Base-by-base conservation (phyloP, 2,329 filamentous ascomycete species). In the Ceratocystis alfenasii region DNA sequence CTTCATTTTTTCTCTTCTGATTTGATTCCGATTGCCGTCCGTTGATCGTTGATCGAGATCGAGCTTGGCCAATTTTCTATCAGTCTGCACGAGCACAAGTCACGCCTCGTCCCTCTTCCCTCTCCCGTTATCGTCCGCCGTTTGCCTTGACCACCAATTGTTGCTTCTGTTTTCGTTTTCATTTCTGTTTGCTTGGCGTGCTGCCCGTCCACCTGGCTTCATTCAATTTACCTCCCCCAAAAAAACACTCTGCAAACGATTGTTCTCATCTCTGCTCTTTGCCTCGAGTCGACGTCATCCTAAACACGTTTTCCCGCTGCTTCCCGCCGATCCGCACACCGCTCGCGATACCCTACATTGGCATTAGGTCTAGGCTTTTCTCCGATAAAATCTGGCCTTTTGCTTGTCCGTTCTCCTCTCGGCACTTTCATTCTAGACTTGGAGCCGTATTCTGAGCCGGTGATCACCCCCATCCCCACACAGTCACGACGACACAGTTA, bases 1-100 rank as follows among this genome's bases (percentile, higher is more conserved):
- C 25, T 36, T 64, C 41, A 59, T 65, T 48, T 8, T 60, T 59
- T 30, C 50, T 67, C 46, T 63, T 59, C 62, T 48, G n/a, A 17
- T 48, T 48, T 25, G 8, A 36, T 36, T 53, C 46, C 44, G 46
- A 30, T 63, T 48, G 62, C 62, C 62, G 46, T 63, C 62, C 62
- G 62, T 63, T 63, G 55, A 59, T 59, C 55, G 55, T 59, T 59
- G 55, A 59, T 59, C 55, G 55, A 59, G 55, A 59, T 59, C 62
- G 62, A 63, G 28, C 60, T 50, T 63, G 62, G 62, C 62, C 45
- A 50, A 10, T 53, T 48, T 4, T 50, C 36, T 36, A 59, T 20
- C 15, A 28, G 12, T n/a, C 25, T n/a, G 55, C 55, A 59, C 36
- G 36, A 59, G 55, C 28, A 36, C 36, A 59, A 59, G 30, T 6